phyloP scores from a whole-genome alignment of 2,329 filamentous ascomycete genomes.

The Cladobotryum mycophilum region DNA sequence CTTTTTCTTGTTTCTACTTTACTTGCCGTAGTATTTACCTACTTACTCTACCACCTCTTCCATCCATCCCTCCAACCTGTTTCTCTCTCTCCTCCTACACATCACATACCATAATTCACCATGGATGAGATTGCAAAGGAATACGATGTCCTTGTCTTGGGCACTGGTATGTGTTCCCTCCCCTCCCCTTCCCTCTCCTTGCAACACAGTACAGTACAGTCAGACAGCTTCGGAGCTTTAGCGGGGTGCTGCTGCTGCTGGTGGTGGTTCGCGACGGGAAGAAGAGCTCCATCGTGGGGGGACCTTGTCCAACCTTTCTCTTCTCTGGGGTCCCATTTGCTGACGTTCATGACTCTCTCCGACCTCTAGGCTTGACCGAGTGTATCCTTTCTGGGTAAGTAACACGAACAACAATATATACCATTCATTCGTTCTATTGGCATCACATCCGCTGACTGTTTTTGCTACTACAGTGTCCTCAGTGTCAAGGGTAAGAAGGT shows the following conservation, averaged over 20 bases:
- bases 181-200: not conserved
- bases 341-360: slow-evolving; percentile 5
- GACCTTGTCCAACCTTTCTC: not conserved
- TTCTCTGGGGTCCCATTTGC: not conserved
- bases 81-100: not conserved
- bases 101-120: slow-evolving; percentile 24
- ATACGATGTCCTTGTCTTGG: slow-evolving; percentile 98
- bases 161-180: slow-evolving; percentile 68
- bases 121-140: slow-evolving; percentile 99
- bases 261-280: not conserved
- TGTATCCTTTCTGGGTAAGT: slow-evolving; percentile 94
- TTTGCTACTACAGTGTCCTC: slow-evolving; percentile 55
- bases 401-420: not conserved
- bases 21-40: not conserved
- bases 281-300: not conserved
- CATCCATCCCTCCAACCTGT: not conserved
- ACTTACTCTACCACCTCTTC: not conserved
- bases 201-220: not conserved
- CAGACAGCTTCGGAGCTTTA: not conserved
- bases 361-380: slow-evolving; percentile 76
- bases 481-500: slow-evolving; percentile 99
- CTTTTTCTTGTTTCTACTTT: not conserved
- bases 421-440: not conserved
- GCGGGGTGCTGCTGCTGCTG: not conserved
- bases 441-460: slow-evolving; percentile 24